Percentiles rank a stretch among this genome's conserved stretches.
Conservation (phyloP, 176 grass and related monocot species). For the Phragmites australis region DNA sequence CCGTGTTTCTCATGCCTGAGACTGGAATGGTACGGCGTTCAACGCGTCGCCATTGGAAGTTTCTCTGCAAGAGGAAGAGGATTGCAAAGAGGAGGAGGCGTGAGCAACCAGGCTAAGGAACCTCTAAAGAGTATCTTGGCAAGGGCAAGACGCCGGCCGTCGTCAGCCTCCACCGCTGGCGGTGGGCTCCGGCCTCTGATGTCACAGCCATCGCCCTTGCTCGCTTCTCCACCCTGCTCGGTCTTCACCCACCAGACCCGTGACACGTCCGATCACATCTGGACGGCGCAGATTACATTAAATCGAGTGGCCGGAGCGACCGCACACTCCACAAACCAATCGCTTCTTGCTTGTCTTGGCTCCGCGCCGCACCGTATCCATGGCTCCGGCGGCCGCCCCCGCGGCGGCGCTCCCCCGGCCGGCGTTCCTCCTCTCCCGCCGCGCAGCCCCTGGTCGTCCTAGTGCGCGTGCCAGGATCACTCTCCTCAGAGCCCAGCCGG, state of each 20-base stretch:
- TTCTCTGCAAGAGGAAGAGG: neutral
- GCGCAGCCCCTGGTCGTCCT: neutral
- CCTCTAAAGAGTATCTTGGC: neutral
- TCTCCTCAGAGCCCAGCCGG: conserved; percentile 33
- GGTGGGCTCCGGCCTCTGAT: no score
- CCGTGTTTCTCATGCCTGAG: neutral
- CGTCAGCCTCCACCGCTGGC: neutral
- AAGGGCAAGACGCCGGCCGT: neutral
- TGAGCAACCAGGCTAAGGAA: conserved; percentile 25
- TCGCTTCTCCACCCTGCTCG: neutral
- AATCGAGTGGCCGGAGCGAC: neutral
- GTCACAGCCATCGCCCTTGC: no score
- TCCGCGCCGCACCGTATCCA: neutral
- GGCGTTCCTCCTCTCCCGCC: conserved; percentile 20
- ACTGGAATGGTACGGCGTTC: neutral
- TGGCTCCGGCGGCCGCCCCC: conserved; percentile 10
- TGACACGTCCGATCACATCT: neutral
- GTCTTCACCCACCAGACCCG: neutral
- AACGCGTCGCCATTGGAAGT: neutral
- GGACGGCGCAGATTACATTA: neutral
- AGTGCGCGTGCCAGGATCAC: neutral
- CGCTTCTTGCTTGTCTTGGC: neutral
- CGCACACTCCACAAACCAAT: neutral
- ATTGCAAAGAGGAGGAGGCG: neutral
- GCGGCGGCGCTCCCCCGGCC: conserved; percentile 18